A percentile compares a stretch with the other conserved stretches of the same genome.
Evolutionary conservation across 208 protist species (phyloP).

Genomic region (Leishmania martiniquensis): DNA sequence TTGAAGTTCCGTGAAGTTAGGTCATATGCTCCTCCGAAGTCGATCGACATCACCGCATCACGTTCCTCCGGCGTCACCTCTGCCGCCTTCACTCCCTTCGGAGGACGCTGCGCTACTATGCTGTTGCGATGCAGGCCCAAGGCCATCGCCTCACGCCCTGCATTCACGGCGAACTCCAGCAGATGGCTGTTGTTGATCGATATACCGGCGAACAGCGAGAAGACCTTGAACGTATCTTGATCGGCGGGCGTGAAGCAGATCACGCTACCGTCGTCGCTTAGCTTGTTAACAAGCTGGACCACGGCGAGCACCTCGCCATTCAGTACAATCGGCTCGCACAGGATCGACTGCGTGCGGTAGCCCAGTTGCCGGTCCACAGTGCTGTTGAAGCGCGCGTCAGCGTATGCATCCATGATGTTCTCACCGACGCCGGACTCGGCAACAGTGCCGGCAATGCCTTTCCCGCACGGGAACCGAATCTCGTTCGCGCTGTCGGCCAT

Average conservation of each 20-base stretch:
- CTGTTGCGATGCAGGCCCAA: slow-evolving; percentile 54
- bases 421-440: slow-evolving; percentile 63
- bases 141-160: slow-evolving; percentile 73
- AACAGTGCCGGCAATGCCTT: slow-evolving; percentile 80
- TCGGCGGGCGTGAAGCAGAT: slow-evolving; percentile 53
- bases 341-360: slow-evolving; percentile 76
- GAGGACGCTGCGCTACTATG: not conserved
- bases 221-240: slow-evolving; percentile 72
- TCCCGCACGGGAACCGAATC: slow-evolving; percentile 74
- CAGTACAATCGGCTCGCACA: slow-evolving; percentile 85
- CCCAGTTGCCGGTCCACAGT: slow-evolving; percentile 79
- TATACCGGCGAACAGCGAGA: slow-evolving; percentile 84
- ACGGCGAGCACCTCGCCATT: slow-evolving; percentile 85
- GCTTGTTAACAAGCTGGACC: slow-evolving; percentile 89
- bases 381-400: slow-evolving; percentile 76
- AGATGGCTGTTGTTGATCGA: slow-evolving; percentile 88
- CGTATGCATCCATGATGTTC: slow-evolving; percentile 81
- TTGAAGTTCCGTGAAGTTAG: slow-evolving; percentile 71
- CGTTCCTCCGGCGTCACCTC: slow-evolving; percentile 53
- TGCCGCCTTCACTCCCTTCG: slow-evolving; percentile 22
- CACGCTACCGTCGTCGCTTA: slow-evolving; percentile 54
- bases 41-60: slow-evolving; percentile 34
- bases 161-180: slow-evolving; percentile 82
- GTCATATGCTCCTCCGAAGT: slow-evolving; percentile 46
- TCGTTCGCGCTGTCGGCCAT: slow-evolving; percentile 75